These are phyloP conservation scores for Candida sakaeoensis DNA, from an alignment of 805 yeast genomes.

Conservation along the genomic window DNA sequence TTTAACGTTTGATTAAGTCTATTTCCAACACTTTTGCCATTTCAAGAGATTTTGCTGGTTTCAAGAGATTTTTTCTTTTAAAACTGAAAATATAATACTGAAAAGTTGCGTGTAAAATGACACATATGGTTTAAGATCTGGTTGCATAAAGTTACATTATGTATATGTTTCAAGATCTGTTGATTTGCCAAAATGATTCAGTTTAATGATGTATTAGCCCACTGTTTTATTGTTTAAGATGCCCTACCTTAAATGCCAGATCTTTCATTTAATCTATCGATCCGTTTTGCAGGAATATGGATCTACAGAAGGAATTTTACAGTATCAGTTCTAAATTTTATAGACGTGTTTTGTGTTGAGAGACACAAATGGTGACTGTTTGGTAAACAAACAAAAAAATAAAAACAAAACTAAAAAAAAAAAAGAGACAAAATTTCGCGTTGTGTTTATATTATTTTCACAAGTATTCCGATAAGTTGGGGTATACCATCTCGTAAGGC, in stretches of 20 bases:
- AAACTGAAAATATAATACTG: too few species aligned
- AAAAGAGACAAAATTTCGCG: not conserved
- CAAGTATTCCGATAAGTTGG: constrained; percentile 36
- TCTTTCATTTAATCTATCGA: not conserved
- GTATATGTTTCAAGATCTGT: not conserved
- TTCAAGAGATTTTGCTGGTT: too few species aligned
- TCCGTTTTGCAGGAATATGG: not conserved
- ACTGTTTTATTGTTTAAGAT: too few species aligned
- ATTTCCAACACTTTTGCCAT: too few species aligned
- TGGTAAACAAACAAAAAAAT: not conserved
- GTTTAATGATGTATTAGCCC: too few species aligned
- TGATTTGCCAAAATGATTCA: not conserved
- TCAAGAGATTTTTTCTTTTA: too few species aligned
- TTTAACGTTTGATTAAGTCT: too few species aligned
- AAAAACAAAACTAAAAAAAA: not conserved
- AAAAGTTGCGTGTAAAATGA: not conserved
- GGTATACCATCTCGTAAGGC: constrained; percentile 62
- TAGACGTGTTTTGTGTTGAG: not conserved
- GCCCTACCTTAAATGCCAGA: not conserved
- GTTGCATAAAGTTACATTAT: not conserved
- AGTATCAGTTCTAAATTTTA: not conserved
- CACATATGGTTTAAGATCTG: not conserved
- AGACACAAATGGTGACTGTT: not conserved
- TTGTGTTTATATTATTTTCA: not conserved
- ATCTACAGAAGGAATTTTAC: not conserved